A percentile compares a stretch with the other conserved stretches of the same genome.
These are phyloP conservation scores for Magnusiomyces sp. DNA, from an alignment of 1,139 yeast species.

Conservation along the genomic window DNA sequence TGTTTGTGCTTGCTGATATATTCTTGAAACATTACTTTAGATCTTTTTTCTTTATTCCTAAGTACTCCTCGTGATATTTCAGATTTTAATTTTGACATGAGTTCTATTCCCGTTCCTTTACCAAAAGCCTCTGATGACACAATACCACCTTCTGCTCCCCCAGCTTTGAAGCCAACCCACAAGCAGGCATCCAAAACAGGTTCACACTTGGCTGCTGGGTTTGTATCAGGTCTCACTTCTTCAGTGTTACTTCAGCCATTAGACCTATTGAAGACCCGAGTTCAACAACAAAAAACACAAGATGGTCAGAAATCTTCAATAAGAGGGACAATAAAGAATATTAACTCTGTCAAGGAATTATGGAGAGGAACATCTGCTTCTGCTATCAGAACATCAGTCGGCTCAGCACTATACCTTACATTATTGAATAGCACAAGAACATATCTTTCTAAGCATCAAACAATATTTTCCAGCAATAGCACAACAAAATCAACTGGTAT, in stretches of 20 bases:
- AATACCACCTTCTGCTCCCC: neutral
- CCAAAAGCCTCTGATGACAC: neutral
- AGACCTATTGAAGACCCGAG: conserved; percentile 79
- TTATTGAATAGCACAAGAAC: conserved; percentile 56
- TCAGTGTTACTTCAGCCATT: conserved; percentile 81
- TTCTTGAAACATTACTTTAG: no score
- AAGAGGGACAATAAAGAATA: conserved; percentile 29
- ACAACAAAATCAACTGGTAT: conserved; percentile 3
- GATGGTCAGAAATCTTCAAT: neutral
- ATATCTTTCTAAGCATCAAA: conserved; percentile 34
- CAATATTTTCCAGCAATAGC: neutral
- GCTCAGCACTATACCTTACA: conserved; percentile 80
- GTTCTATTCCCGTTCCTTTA: neutral
- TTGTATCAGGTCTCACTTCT: conserved; percentile 76
- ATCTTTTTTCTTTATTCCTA: no score
- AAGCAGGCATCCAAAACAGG: conserved; percentile 1
- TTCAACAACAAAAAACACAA: conserved; percentile 58
- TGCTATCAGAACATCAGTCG: conserved; percentile 80
- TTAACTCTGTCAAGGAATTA: conserved; percentile 41
- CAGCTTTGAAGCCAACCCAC: conserved; percentile 3
- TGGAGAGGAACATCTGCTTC: conserved; percentile 96
- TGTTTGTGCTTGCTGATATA: no score
- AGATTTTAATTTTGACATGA: neutral
- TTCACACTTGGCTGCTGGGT: conserved; percentile 70
- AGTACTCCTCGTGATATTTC: neutral